These are phyloP conservation scores for Sarcomyxa edulis DNA, from an alignment of 768 basidiomycete genomes.

Conservation along the genomic window DNA sequence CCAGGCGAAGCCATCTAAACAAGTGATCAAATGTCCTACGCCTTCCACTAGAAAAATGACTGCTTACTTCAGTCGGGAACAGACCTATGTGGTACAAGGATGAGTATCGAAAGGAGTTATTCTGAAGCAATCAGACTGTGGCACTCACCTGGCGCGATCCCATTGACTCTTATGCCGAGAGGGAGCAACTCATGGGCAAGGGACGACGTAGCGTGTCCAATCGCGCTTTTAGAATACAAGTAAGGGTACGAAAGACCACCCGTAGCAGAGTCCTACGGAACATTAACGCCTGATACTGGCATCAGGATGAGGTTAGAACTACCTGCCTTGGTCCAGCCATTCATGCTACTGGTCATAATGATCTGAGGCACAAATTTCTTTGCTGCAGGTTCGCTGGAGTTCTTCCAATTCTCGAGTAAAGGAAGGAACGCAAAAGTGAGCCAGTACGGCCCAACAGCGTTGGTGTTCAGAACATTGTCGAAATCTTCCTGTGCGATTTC, in stretches of 20 bases:
- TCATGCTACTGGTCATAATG: constrained; percentile 48
- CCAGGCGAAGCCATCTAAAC: constrained; percentile 24
- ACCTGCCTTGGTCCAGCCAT: constrained; percentile 43
- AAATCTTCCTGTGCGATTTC: constrained; percentile 31
- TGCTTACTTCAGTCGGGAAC: constrained; percentile 22
- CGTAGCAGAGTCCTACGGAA: constrained; percentile 32
- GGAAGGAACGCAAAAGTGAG: constrained; percentile 53
- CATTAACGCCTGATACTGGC: not conserved
- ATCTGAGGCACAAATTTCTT: constrained; percentile 40
- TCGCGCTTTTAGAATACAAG: constrained; percentile 41
- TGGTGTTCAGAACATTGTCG: constrained; percentile 28
- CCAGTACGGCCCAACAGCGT: constrained; percentile 46
- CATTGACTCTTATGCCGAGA: constrained; percentile 42
- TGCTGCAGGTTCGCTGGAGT: constrained; percentile 17
- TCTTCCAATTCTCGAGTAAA: constrained; percentile 42
- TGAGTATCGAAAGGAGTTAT: not conserved
- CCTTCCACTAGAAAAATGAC: not conserved
- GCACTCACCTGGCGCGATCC: constrained; percentile 35
- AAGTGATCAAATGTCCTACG: not conserved
- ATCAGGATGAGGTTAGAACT: too few species aligned
- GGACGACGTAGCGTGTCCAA: constrained; percentile 39
- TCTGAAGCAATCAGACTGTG: not conserved
- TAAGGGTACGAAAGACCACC: constrained; percentile 37
- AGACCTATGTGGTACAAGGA: constrained; percentile 23
- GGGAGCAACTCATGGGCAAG: constrained; percentile 44